Conservation (phyloP, 805 yeast species). For the Zygoascus ofunaensis region DNA sequence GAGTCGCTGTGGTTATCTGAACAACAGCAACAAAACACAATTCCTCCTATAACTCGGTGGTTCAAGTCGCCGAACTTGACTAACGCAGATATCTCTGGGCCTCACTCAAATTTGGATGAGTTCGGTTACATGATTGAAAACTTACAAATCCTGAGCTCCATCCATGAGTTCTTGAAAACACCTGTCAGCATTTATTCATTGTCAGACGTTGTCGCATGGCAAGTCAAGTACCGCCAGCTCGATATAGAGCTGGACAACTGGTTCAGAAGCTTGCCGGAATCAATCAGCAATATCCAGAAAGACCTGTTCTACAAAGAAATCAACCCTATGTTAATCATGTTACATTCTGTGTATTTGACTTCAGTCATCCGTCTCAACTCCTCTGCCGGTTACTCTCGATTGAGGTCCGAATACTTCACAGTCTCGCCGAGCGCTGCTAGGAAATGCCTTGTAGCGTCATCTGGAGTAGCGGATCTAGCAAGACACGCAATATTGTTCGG, state of each 20-base stretch:
- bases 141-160: constrained; percentile 17
- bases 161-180: constrained; percentile 19
- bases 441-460: constrained; percentile 16
- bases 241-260: constrained; percentile 19
- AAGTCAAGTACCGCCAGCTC: constrained; percentile 17
- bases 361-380: constrained; percentile 21
- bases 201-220: constrained; percentile 21
- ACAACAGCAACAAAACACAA: background rate
- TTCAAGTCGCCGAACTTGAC: background rate
- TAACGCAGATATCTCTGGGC: background rate
- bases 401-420: constrained; percentile 17
- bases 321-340: constrained; percentile 15
- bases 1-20: constrained; percentile 11
- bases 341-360: constrained; percentile 19
- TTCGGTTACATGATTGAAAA: constrained; percentile 19
- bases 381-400: constrained; percentile 20
- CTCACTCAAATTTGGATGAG: constrained; percentile 2
- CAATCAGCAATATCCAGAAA: constrained; percentile 5
- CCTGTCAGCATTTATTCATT: constrained; percentile 19
- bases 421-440: constrained; percentile 18
- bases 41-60: constrained; percentile 6
- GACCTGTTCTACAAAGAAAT: constrained; percentile 1
- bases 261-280: constrained; percentile 14
- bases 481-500: constrained; percentile 9
- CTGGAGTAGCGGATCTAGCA: constrained; percentile 15